Evolutionary conservation across 257 asterid species (phyloP), one percentile per base, ranked within the genome.

Genomic region (Jaltomata sinuosa): DNA sequence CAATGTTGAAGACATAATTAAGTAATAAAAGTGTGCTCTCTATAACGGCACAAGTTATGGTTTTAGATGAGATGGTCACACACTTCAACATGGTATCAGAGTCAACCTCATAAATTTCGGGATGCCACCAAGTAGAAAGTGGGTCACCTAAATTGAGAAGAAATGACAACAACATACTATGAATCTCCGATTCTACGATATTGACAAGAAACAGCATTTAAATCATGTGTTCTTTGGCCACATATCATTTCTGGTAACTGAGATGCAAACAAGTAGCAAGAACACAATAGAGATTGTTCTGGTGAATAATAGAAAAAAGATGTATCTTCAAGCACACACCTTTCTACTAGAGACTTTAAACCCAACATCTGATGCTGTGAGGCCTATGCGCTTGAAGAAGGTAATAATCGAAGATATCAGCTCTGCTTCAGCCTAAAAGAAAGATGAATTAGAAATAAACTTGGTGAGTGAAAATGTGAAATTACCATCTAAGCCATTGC

Each of bases 301-400:
- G 25, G 27, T 38, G 53, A 69, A 21, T 4, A 50, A 76, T 27
- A 27, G 1, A 3, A 4, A 8, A 40, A 45, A 47, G 22, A 74
- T 3, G 11, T 3, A 27, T 8, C 3, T 31, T 15, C 42, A 76
- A 47, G 61, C 40, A 47, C 61, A 8, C 61, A 95, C 99, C 98
- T 95, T 97, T 84, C 98, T 87, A 90, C 98, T 97, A 74, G 99
- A 97, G 88, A 94, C 88, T 89, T 95, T 95, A 88, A 97, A 95
- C 82, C 98, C 98, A 87, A 97, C 98, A 91, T 97, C 99, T 85
- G 97, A 91, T 86, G 98, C 87, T 21, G 98, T 93, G 89, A 97
- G 93, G 85, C 99, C 98, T 81, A 96, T 92, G 90, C 94, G 97
- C 93, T 94, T 96, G 97, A 96, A 96, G 88, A 96, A 93, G 52